phyloP scores from a whole-genome alignment of 1,139 yeast genomes.

The Magnusiomyces ingens region DNA sequence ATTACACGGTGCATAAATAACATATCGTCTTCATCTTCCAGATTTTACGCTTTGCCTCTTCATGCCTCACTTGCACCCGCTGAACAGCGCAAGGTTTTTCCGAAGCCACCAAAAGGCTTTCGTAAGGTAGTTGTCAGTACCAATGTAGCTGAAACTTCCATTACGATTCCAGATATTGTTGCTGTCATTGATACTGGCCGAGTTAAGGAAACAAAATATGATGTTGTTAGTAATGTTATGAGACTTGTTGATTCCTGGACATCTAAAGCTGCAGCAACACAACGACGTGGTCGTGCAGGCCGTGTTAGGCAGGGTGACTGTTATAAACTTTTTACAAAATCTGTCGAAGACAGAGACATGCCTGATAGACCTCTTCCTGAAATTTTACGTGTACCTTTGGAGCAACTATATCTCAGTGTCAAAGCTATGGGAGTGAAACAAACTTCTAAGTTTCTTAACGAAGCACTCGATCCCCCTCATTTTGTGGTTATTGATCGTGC shows the following conservation, averaged over 20 bases:
- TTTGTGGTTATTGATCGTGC: conserved; percentile 55
- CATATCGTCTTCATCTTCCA: conserved; percentile 29
- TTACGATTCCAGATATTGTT: conserved; percentile 90
- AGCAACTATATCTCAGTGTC: conserved; percentile 72
- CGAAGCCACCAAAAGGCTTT: conserved; percentile 42
- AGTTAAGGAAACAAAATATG: conserved; percentile 71
- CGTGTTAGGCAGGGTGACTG: conserved; percentile 82
- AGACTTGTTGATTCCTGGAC: conserved; percentile 77
- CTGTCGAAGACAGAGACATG: conserved; percentile 52
- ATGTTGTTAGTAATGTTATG: conserved; percentile 59
- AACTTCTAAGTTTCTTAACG: conserved; percentile 59
- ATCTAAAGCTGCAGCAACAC: conserved; percentile 85
- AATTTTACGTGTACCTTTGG: conserved; percentile 74
- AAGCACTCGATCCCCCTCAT: conserved; percentile 81
- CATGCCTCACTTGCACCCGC: conserved; percentile 80
- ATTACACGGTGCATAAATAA: conserved; percentile 48
- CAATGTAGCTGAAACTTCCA: conserved; percentile 76
- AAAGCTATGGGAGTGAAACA: conserved; percentile 81
- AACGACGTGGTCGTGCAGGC: conserved; percentile 97
- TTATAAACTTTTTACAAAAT: conserved; percentile 67
- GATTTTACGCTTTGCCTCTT: conserved; percentile 52
- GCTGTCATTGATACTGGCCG: conserved; percentile 86
- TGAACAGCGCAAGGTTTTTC: conserved; percentile 77
- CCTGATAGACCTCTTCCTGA: conserved; percentile 77
- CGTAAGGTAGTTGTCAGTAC: conserved; percentile 88